These are phyloP conservation scores for Chrysoporthe puriensis DNA, from an alignment of 2,329 filamentous ascomycete genomes.

Conservation along the genomic window DNA sequence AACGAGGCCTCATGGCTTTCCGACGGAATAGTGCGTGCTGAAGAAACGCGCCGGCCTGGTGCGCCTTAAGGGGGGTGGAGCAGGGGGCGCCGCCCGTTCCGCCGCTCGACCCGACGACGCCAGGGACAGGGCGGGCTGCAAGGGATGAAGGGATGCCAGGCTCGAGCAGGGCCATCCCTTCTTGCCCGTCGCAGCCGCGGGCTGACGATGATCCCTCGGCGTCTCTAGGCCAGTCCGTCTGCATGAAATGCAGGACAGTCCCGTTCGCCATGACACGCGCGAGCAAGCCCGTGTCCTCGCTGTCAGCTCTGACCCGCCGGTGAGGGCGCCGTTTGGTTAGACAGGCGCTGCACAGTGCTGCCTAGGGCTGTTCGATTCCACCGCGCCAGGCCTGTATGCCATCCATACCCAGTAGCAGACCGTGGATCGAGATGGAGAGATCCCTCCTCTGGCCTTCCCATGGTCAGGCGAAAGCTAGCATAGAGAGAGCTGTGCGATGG, in stretches of 20 bases:
- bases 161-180: conserved; percentile 17
- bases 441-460: not conserved
- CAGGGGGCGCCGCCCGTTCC: conserved; percentile 22
- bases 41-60: conserved; percentile 36
- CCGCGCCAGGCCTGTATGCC: not conserved
- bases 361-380: not conserved
- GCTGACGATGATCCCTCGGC: conserved; percentile 16
- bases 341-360: not conserved
- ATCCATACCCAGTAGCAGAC: too few relatives aligned
- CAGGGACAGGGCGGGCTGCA: conserved; percentile 22
- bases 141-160: conserved; percentile 15
- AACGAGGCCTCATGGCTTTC: not conserved
- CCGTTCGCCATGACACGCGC: not conserved
- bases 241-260: conserved; percentile 1
- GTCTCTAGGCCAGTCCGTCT: not conserved
- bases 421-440: too few relatives aligned
- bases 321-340: not conserved
- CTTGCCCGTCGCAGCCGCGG: conserved; percentile 27
- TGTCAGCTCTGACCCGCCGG: not conserved
- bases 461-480: conserved; percentile 8
- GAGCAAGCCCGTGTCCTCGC: not conserved
- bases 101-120: conserved; percentile 24
- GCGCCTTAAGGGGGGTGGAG: not conserved
- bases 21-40: conserved; percentile 34
- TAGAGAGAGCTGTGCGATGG: not conserved